A percentile compares a stretch with the other conserved stretches of the same genome.
Conservation (phyloP, 805 yeast genomes). For the Metschnikowia cerradonensis region DNA sequence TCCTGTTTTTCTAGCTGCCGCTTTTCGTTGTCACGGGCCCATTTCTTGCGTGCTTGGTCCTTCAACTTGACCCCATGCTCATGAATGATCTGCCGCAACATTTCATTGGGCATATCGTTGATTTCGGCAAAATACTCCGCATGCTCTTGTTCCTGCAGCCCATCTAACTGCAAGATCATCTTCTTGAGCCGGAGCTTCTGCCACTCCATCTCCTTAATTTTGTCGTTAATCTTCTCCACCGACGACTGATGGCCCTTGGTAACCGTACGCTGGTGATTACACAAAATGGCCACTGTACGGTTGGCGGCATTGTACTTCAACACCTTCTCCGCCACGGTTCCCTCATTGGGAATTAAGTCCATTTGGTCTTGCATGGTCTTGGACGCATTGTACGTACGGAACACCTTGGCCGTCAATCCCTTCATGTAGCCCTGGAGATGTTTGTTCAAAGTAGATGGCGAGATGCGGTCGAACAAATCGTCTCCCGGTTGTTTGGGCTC, state of each 20-base stretch:
- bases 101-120: conserved; percentile 62
- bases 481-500: conserved; percentile 89
- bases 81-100: conserved; percentile 54
- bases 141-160: conserved; percentile 46
- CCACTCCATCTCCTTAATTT: conserved; percentile 79
- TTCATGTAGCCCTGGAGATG: conserved; percentile 87
- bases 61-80: conserved; percentile 60
- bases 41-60: conserved; percentile 61
- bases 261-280: conserved; percentile 95
- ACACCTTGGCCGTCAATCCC: conserved; percentile 93
- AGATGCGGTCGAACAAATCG: conserved; percentile 85
- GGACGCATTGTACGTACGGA: conserved; percentile 96
- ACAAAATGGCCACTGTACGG: conserved; percentile 88
- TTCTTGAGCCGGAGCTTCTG: conserved; percentile 70
- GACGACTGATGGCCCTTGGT: conserved; percentile 79
- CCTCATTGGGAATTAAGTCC: conserved; percentile 78
- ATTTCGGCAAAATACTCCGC: conserved; percentile 63
- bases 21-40: conserved; percentile 75
- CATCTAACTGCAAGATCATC: conserved; percentile 66
- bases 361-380: conserved; percentile 95
- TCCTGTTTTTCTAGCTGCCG: conserved; percentile 53
- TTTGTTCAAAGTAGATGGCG: conserved; percentile 76
- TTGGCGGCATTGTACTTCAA: conserved; percentile 91
- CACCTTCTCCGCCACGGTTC: conserved; percentile 83
- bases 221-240: conserved; percentile 74